phyloP scores from a whole-genome alignment of 371 early-diverging fungal genomes.

The Mucor irregularis region DNA sequence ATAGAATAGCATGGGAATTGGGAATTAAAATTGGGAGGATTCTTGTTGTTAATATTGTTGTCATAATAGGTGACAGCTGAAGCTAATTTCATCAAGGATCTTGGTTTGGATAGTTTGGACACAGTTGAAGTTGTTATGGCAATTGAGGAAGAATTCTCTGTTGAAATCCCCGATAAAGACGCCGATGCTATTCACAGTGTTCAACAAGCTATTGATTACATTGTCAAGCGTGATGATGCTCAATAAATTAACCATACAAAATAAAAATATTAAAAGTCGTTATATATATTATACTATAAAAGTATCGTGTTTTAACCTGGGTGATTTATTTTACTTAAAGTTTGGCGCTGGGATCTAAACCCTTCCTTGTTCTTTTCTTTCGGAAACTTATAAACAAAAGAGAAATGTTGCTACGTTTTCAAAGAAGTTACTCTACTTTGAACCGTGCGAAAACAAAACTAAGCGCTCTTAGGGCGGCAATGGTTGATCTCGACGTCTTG shows the following conservation, averaged over 20 bases:
- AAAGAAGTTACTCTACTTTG: background rate
- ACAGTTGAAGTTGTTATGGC: constrained; percentile 98
- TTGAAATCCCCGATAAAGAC: constrained; percentile 96
- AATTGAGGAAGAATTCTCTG: constrained; percentile 97
- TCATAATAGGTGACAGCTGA: constrained; percentile 83
- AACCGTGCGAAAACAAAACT: too few species aligned
- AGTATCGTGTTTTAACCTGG: too few species aligned
- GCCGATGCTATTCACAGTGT: constrained; percentile 94
- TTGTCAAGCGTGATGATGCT: constrained; percentile 76
- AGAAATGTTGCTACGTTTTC: background rate
- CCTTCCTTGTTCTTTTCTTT: background rate
- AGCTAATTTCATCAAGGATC: constrained; percentile 90
- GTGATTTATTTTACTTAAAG: too few species aligned
- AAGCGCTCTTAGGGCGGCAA: background rate
- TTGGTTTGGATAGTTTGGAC: constrained; percentile 95
- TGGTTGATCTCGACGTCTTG: background rate
- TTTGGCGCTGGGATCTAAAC: constrained; percentile 1
- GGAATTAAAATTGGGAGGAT: too few species aligned
- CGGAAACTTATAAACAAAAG: background rate
- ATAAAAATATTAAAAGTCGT: background rate
- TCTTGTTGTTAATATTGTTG: too few species aligned
- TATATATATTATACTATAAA: too few species aligned
- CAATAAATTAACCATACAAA: constrained; percentile 54
- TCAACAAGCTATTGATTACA: constrained; percentile 87
- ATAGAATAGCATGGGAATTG: background rate